Conservation (phyloP, 1,284 basidiomycete species). For the Ganoderma sinense region DNA sequence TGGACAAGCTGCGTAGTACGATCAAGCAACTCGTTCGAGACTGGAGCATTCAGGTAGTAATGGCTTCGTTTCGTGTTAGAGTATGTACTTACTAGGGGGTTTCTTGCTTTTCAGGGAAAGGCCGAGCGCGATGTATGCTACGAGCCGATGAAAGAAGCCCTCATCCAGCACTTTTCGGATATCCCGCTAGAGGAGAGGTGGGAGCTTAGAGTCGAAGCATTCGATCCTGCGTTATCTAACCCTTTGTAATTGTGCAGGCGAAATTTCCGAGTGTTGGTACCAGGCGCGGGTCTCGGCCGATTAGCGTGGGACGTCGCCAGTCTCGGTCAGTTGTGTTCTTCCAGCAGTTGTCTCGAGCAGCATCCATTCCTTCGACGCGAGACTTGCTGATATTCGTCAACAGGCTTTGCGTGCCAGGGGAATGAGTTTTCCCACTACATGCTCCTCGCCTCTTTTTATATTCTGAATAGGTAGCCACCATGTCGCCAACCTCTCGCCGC, state of each 20-base stretch:
- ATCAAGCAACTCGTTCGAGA: slow-evolving; percentile 92
- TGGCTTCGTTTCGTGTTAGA: not conserved
- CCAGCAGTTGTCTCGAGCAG: not conserved
- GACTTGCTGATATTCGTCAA: not conserved
- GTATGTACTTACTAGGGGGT: not conserved
- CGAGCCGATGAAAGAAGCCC: slow-evolving; percentile 78
- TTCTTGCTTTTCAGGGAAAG: slow-evolving; percentile 61
- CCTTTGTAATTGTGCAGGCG: slow-evolving; percentile 42
- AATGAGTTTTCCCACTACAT: slow-evolving; percentile 97
- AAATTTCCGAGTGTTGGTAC: slow-evolving; percentile 81
- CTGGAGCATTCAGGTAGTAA: slow-evolving; percentile 76
- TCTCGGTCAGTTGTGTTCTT: slow-evolving; percentile 57
- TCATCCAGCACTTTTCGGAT: slow-evolving; percentile 66
- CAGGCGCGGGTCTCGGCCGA: slow-evolving; percentile 87
- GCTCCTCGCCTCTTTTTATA: slow-evolving; percentile 85
- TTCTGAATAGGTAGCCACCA: slow-evolving; percentile 54
- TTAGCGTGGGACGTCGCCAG: slow-evolving; percentile 88
- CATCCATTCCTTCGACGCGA: not conserved
- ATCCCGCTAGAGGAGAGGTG: slow-evolving; percentile 63
- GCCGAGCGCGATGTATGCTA: slow-evolving; percentile 83
- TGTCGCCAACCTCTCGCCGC: slow-evolving; percentile 14
- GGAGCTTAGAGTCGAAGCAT: slow-evolving; percentile 4
- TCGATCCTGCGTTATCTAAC: not conserved
- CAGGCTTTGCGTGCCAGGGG: slow-evolving; percentile 88
- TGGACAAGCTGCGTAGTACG: slow-evolving; percentile 90